phyloP scores from a whole-genome alignment of 208 protist genomes.

The Naegleria gruberi region DNA sequence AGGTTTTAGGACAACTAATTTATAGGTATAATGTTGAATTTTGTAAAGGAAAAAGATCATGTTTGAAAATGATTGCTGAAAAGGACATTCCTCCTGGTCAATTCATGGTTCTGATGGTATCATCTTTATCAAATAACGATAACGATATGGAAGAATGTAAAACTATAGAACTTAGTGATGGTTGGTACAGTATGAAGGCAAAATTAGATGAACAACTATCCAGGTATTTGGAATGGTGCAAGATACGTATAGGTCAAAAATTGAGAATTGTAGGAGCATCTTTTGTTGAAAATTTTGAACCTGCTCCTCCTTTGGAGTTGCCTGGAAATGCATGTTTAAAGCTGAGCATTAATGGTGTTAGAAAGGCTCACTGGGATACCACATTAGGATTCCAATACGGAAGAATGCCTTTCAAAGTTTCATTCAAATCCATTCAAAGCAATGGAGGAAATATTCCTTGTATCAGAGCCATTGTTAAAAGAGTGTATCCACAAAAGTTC shows the following conservation, averaged over 20 bases:
- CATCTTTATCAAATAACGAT: not conserved
- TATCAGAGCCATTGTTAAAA: not conserved
- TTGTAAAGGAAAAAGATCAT: not conserved
- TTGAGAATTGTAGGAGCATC: constrained; percentile 4
- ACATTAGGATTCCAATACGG: not conserved
- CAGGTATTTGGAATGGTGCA: not conserved
- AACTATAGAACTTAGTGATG: constrained; percentile 23
- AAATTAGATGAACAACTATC: constrained; percentile 2
- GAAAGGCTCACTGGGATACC: not conserved
- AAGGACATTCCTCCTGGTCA: not conserved
- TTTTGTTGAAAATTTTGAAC: not conserved
- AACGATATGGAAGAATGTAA: not conserved
- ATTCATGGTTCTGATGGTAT: not conserved
- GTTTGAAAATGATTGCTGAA: not conserved
- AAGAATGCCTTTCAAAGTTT: not conserved
- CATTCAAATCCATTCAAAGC: not conserved
- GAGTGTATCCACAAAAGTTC: not conserved
- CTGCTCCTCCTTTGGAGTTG: not conserved
- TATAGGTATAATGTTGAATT: not conserved
- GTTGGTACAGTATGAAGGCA: constrained; percentile 21
- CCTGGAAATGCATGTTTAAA: not conserved
- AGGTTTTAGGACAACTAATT: not conserved
- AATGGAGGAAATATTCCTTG: constrained; percentile 2
- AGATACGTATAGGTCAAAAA: constrained; percentile 1
- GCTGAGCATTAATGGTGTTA: not conserved